A percentile compares a stretch with the other conserved stretches of the same genome.
Evolutionary conservation across 2,329 filamentous ascomycete genomes (phyloP).

Genomic region (Phaeomoniella chlamydospora): DNA sequence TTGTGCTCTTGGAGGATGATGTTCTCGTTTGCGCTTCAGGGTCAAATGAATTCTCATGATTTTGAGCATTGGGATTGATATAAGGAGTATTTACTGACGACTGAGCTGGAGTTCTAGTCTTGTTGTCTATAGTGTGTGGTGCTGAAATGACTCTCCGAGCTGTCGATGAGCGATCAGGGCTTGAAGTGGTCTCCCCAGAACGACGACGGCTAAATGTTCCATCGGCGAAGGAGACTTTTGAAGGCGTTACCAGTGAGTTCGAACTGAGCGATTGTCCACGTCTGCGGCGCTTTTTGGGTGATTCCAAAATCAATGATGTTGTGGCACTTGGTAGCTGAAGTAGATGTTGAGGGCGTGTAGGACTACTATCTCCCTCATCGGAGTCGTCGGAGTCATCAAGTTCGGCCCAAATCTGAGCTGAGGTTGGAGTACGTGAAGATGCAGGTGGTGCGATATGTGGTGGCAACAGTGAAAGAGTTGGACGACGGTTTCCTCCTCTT

Average conservation of each 20-base stretch:
- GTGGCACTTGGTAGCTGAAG: no score
- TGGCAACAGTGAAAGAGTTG: neutral
- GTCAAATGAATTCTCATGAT: no score
- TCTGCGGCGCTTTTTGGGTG: neutral
- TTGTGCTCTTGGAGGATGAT: constrained; percentile 11
- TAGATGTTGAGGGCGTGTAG: no score
- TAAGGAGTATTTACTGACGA: no score
- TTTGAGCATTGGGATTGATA: no score
- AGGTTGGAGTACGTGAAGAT: neutral
- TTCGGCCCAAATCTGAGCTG: neutral
- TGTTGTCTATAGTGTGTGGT: neutral
- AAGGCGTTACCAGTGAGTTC: neutral
- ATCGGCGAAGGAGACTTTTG: neutral
- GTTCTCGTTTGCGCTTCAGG: no score
- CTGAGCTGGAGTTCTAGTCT: no score
- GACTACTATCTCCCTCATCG: neutral
- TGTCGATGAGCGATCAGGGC: no score
- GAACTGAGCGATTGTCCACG: neutral
- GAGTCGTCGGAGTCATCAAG: neutral
- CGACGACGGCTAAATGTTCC: neutral
- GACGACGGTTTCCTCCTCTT: neutral
- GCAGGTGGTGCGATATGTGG: neutral
- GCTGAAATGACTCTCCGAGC: neutral
- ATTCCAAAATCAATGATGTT: neutral
- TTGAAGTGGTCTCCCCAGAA: neutral